Conservation (phyloP, 2,329 filamentous ascomycete species). For the Penicillium sp. region DNA sequence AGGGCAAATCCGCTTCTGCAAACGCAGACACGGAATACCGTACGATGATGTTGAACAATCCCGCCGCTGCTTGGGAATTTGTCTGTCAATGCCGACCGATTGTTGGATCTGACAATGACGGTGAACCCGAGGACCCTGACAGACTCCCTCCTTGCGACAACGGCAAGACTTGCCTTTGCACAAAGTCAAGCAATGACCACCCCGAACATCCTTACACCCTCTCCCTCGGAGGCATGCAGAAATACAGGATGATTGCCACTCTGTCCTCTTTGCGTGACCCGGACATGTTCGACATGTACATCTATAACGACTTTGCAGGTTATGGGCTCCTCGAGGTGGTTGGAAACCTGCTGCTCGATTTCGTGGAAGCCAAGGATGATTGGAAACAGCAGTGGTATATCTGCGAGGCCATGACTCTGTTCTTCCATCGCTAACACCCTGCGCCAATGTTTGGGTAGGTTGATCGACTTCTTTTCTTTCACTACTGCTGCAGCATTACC, state of each 20-base stretch:
- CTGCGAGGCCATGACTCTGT: conserved; percentile 41
- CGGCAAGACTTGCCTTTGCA: background rate
- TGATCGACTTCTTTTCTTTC: background rate
- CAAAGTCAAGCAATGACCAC: background rate
- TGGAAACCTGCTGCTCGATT: conserved; percentile 48
- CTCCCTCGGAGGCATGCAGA: background rate
- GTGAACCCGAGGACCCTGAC: background rate
- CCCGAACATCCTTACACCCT: conserved; percentile 1
- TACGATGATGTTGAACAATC: background rate
- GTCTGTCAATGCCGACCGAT: background rate
- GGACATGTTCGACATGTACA: conserved; percentile 47
- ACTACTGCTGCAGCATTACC: background rate
- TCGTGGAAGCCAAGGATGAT: conserved; percentile 35
- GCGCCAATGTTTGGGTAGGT: conserved; percentile 24
- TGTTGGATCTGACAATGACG: background rate
- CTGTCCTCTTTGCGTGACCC: conserved; percentile 11
- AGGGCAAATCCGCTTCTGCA: conserved; percentile 1
- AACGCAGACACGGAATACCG: conserved; percentile 3
- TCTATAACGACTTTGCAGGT: conserved; percentile 45
- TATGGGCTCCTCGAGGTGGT: conserved; percentile 48
- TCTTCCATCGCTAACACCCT: conserved; percentile 24
- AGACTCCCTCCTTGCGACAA: background rate
- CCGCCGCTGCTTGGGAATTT: background rate
- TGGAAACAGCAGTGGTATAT: conserved; percentile 46
- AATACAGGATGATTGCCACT: background rate